phyloP scores from a whole-genome alignment of 108 stramenopile species.

The Aurantiochytrium sp. region DNA sequence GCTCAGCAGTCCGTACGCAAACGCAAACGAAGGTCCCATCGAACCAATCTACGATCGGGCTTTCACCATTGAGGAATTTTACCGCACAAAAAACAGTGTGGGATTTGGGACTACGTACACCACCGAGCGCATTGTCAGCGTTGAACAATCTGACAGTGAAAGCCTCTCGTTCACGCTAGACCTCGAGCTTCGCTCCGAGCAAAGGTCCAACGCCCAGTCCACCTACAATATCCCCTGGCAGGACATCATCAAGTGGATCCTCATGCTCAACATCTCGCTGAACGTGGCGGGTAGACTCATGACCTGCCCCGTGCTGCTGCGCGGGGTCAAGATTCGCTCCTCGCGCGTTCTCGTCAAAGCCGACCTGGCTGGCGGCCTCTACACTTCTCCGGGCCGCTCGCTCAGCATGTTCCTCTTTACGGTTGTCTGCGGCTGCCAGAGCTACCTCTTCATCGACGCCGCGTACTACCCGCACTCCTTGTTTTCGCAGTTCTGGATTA shows the following conservation, averaged over 20 bases:
- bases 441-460: not conserved
- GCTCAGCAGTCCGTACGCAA: not conserved
- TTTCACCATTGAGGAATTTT: not conserved
- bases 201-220: not conserved
- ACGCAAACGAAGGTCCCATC: not conserved
- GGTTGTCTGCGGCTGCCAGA: not conserved
- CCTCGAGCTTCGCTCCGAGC: not conserved
- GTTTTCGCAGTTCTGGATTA: not conserved
- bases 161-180: not conserved
- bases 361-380: not conserved
- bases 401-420: not conserved
- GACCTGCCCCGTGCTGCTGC: not conserved
- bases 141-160: not conserved
- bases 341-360: not conserved
- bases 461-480: not conserved
- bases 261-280: not conserved
- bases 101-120: not conserved
- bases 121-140: not conserved
- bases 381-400: not conserved
- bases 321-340: not conserved
- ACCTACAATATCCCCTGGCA: not conserved
- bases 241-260: not conserved
- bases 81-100: not conserved
- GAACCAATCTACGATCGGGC: no score
- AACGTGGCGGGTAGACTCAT: not conserved